Evolutionary conservation across 2,329 filamentous ascomycete genomes (phyloP), one percentile per base, ranked within the genome.

Genomic region (Cercospora sesami): DNA sequence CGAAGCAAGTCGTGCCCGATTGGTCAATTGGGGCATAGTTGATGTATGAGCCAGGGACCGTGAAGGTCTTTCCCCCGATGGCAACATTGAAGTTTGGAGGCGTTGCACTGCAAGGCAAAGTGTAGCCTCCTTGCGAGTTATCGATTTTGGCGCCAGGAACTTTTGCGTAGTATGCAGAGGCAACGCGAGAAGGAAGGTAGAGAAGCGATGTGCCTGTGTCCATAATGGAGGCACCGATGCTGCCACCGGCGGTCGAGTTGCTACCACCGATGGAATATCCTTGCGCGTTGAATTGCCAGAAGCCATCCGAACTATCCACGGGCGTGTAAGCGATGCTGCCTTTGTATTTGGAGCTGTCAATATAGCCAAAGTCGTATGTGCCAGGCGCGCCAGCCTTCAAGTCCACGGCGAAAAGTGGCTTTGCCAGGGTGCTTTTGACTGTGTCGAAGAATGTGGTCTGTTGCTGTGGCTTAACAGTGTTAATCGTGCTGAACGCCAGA

Each of bases 131-230:
- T 55, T 82, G 79, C 1, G 73, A 71, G 16, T 69, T 28, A 74
- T 83, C 80, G 75, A 87, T 80, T 57, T 79, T 71, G 0, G 89
- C 82, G 3, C 86, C 84, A 7, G 74, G 64, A 68, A 91, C 83
- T 69, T 86, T 76, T 42, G 76, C 75, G 81, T 90, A 92, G 83
- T 91, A 91, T 51, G 81, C 83, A 0, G 78, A 73, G 70, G 87
- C 84, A 68, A 89, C 81, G 33, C 76, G 72, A 65, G 83, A 76
- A 28, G 87, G 86, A 18, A 89, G 78, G 70, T 90, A 83, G 65
- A 91, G 79, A 31, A 92, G 86, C 1, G 89, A 89, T 65, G 90
- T 91, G 64, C 90, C 90, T 2, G 90, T 92, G 80, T 92, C 90
- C 74, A 87, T 87, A 77, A 92, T 91, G 72, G 83, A 85, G 51